Evolutionary conservation across 2,329 filamentous ascomycete genomes (phyloP), one percentile per base, ranked within the genome.

Genomic region (Fusarium bactridioides): DNA sequence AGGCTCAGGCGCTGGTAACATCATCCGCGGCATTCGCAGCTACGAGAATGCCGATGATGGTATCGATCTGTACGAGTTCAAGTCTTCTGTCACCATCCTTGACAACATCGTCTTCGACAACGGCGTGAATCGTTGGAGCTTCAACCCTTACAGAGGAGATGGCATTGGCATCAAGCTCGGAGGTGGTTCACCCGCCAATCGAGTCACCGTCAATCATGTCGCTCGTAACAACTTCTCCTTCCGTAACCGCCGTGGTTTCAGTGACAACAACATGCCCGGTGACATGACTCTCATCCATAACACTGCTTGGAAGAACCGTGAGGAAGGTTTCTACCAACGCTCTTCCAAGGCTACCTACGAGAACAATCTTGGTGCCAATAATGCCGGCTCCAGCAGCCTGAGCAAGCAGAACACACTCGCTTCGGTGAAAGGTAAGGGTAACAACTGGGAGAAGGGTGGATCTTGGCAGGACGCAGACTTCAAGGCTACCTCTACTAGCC

Each of bases 31-130:
- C 8, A 81, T 83, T 3, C 80, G 84, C 23, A 78, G 86, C 10
- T 86, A 83, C 82, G 81, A 86, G 67, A 86, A 86, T 45, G 83
- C 85, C 21, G 84, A 86, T 44, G 84, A 86, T 55, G 84, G 85
- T 16, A 67, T 76, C 19, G 74, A 77, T 18, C 62, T 77, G 4
- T 77, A 35, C 9, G 58, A 67, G 44, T 85, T 85, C 72, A 80
- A 79, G 54, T 82, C 79, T 19, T 77, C 79, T 15, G 72, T 85
- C 27, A 84, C 82, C 2, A 77, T 85, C 45, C 76, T 83, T 40
- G 83, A 25, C 2, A 35, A 85, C 10, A 79, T 83, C 53, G 72
- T 83, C 4, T 85, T 83, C 81, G 83, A 82, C 37, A 85, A 85
- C 60, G 83, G 83, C 10, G 76, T 83, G 64, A 84, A 85, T 65